These are phyloP conservation scores for Botrytis medusae DNA, from an alignment of 2,329 filamentous ascomycete genomes.

Conservation along the genomic window DNA sequence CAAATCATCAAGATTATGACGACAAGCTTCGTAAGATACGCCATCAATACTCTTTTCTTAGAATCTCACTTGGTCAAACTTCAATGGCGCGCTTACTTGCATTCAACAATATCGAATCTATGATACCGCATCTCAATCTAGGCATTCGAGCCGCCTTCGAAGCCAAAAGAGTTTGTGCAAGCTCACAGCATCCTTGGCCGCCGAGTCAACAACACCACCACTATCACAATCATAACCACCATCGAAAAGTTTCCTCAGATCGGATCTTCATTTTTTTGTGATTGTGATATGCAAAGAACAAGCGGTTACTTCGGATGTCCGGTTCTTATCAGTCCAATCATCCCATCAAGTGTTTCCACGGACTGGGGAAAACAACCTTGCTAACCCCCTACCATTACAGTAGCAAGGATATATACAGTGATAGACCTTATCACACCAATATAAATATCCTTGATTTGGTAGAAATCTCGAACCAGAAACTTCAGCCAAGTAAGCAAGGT, in stretches of 20 bases:
- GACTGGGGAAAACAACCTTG: background rate
- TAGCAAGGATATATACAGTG: background rate
- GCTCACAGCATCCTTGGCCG: background rate
- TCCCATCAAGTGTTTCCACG: background rate
- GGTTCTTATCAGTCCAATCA: conserved; percentile 7
- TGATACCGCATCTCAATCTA: background rate
- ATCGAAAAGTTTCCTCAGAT: background rate
- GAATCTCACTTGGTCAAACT: background rate
- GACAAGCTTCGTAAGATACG: background rate
- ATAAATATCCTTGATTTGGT: background rate
- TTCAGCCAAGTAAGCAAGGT: background rate
- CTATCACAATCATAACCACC: background rate
- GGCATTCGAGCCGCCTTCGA: background rate
- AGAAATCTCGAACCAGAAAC: conserved; percentile 8
- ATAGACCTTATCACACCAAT: conserved; percentile 2
- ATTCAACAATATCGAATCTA: background rate
- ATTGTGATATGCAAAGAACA: conserved; percentile 10
- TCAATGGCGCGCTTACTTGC: conserved; percentile 1
- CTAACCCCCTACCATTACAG: background rate
- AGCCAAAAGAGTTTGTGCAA: background rate
- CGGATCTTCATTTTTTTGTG: background rate
- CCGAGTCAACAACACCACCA: background rate
- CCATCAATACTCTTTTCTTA: background rate
- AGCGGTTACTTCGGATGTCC: background rate
- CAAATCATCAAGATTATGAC: background rate